Conservation (phyloP, 768 basidiomycete genomes). For the Filobasidium floriforme region DNA sequence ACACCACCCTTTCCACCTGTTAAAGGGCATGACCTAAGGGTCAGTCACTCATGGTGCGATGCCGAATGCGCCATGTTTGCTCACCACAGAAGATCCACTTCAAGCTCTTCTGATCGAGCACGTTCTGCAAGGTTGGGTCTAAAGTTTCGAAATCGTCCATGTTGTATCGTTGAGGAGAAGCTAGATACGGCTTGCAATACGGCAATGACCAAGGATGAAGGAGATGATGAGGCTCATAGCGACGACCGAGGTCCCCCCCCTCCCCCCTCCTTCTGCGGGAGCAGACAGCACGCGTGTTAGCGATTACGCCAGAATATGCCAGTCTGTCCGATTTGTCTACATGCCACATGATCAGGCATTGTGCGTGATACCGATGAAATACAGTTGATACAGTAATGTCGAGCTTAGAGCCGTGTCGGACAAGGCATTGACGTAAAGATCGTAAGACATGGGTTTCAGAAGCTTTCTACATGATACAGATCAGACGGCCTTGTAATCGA, state of each 20-base stretch:
- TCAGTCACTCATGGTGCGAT: not conserved
- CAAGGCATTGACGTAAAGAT: not conserved
- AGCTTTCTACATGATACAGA: not conserved
- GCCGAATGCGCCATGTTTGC: conserved; percentile 40
- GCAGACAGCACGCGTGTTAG: not conserved
- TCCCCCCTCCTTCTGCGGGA: no score
- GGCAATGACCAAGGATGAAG: no score
- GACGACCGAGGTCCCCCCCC: no score
- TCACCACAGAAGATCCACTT: conserved; percentile 99
- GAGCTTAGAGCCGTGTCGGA: no score
- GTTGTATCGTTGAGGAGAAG: not conserved
- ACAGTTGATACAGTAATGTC: not conserved
- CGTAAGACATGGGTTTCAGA: not conserved
- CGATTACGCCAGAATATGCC: not conserved
- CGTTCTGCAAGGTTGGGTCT: conserved; percentile 81
- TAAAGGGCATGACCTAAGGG: not conserved
- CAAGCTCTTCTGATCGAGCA: conserved; percentile 79
- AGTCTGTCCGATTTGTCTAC: not conserved
- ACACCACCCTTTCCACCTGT: conserved; percentile 98
- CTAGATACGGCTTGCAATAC: no score
- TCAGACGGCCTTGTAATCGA: conserved; percentile 23
- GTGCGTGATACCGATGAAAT: not conserved
- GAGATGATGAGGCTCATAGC: no score
- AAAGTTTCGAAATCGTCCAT: conserved; percentile 51
- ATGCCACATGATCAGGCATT: not conserved